Conservation (phyloP, 768 basidiomycete species). For the Cystofilobasidium ferigula region DNA sequence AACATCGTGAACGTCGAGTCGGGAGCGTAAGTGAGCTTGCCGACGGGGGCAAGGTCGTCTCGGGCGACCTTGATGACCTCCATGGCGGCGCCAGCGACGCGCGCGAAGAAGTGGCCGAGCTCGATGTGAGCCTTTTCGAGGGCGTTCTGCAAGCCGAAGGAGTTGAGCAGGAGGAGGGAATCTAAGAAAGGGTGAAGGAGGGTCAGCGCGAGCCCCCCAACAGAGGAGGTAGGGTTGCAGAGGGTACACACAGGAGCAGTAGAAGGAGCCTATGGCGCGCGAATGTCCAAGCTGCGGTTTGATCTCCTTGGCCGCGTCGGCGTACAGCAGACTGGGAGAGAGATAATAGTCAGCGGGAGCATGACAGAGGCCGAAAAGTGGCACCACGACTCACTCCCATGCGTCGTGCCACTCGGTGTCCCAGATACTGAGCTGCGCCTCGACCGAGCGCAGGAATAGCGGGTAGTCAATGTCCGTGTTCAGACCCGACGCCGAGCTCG, state of each 20-base stretch:
- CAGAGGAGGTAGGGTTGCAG: background rate
- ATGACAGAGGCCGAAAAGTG: background rate
- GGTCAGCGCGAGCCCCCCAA: background rate
- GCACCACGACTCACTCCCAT: background rate
- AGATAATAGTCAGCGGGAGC: background rate
- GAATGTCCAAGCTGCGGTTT: conserved; percentile 3
- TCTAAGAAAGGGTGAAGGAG: conserved; percentile 33
- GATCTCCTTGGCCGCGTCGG: background rate
- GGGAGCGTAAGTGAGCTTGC: conserved; percentile 22
- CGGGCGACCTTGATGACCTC: conserved; percentile 24
- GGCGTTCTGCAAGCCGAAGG: conserved; percentile 94
- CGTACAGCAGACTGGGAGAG: background rate
- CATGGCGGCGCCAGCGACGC: conserved; percentile 37
- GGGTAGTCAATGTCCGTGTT: conserved; percentile 76
- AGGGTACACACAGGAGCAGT: conserved; percentile 18
- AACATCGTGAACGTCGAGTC: conserved; percentile 24
- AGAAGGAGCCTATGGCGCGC: conserved; percentile 12
- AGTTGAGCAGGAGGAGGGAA: conserved; percentile 70
- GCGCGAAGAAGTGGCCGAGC: conserved; percentile 37
- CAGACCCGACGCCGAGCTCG: conserved; percentile 66
- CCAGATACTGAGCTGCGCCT: conserved; percentile 50
- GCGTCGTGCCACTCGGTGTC: conserved; percentile 7
- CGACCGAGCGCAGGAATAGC: conserved; percentile 69
- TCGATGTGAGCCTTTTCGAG: conserved; percentile 46
- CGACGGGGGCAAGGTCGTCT: conserved; percentile 17